Percentiles rank a stretch among this genome's conserved stretches.
phyloP scores from a whole-genome alignment of 352 stramenopile species.

The Pythium oligandrum region DNA sequence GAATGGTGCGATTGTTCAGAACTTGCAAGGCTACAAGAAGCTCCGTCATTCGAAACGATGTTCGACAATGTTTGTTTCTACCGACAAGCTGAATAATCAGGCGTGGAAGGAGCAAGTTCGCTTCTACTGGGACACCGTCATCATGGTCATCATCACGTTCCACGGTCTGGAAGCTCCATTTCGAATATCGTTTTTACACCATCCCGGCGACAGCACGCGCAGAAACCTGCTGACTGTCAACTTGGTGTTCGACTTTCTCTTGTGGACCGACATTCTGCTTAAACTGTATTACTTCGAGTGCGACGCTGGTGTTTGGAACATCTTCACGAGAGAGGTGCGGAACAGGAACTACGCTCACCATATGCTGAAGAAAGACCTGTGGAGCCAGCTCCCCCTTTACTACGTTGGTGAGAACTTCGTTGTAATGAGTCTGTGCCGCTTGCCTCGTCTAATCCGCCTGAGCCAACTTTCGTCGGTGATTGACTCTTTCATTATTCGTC shows the following conservation, averaged over 20 bases:
- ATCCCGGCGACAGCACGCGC: conserved; percentile 16
- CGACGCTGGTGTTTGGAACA: conserved; percentile 39
- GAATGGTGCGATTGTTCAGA: conserved; percentile 48
- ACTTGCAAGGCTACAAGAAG: conserved; percentile 34
- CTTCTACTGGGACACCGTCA: conserved; percentile 57
- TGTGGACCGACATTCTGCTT: conserved; percentile 52
- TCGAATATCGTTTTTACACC: conserved; percentile 54
- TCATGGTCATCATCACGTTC: conserved; percentile 52
- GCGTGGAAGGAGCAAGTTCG: conserved; percentile 44
- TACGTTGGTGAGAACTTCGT: conserved; percentile 58
- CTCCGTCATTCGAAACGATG: conserved; percentile 50
- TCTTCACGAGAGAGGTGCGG: conserved; percentile 38
- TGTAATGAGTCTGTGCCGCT: conserved; percentile 44
- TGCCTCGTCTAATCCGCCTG: conserved; percentile 47
- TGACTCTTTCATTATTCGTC: conserved; percentile 54
- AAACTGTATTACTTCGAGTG: conserved; percentile 80
- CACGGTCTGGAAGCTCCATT: conserved; percentile 70
- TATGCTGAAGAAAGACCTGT: conserved; percentile 35
- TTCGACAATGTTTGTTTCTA: conserved; percentile 52
- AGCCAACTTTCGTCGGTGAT: conserved; percentile 33
- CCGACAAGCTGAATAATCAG: conserved; percentile 27
- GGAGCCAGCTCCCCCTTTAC: conserved; percentile 53
- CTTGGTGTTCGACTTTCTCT: conserved; percentile 32
- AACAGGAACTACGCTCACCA: conserved; percentile 36
- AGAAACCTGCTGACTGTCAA: conserved; percentile 32